Base-by-base conservation (phyloP, 805 yeast species). In the Saturnispora hagleri region DNA sequence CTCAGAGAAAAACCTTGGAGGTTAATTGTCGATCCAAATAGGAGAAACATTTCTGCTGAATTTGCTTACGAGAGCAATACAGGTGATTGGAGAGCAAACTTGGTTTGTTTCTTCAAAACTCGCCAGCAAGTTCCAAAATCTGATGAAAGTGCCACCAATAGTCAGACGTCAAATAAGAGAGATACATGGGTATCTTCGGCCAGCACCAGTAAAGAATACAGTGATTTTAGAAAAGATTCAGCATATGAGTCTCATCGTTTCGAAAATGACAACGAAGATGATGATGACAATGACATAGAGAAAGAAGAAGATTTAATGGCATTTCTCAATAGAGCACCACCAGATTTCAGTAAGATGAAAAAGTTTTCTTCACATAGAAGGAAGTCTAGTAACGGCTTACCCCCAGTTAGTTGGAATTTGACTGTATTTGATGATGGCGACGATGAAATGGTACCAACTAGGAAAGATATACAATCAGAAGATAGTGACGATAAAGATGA, bases 1-100 rank as follows among this genome's bases (percentile, higher is more conserved):
- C 77, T 81, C 55, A 73, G 95, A 51, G 97, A 89, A 62, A 75
- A 72, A 53, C 96, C 96, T 1, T 88, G 95, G 95, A 71, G 71
- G 45, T 55, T 62, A 46, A 38, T 38, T 5, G 22, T 8, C 3
- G 42, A 10, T 3, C 42, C 24, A 17, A 7, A 8, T 38, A 38
- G 9, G 4, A 5, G 6, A 10, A 38, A 18, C 13, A 18, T 26
- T 18, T 38, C 42, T 18, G 22, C 12, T 38, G 42, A 18, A 18
- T 6, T 10, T 18, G 12, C 15, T 38, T 8, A 6, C 13, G 49
- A 49, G 5, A 49, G 54, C 36, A 47, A 52, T 17, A 57, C 58
- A 17, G 34, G 9, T 18, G 43, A 22, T 9, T 57, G 63, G 60
- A 58, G 69, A 46, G 43, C 47, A n/a, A 38, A 43, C 9, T 17